These are phyloP conservation scores for Mucor racemosus DNA, from an alignment of 371 early-diverging fungal species.

Conservation along the genomic window DNA sequence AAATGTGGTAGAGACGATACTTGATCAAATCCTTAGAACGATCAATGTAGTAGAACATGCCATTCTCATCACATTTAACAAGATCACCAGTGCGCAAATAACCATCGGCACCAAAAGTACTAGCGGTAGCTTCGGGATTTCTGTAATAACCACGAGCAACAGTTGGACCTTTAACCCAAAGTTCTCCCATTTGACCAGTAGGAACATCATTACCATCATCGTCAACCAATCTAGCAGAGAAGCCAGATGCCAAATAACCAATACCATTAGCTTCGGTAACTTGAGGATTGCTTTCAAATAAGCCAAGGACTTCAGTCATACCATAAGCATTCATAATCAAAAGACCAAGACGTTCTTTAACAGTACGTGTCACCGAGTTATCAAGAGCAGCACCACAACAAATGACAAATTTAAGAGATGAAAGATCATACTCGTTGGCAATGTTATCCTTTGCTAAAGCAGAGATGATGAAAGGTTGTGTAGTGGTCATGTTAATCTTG, in stretches of 20 bases:
- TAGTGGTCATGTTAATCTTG: slow-evolving; percentile 60
- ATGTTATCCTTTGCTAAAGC: slow-evolving; percentile 54
- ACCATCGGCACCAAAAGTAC: slow-evolving; percentile 64
- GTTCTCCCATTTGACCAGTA: slow-evolving; percentile 60
- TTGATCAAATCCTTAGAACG: slow-evolving; percentile 71
- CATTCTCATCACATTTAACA: slow-evolving; percentile 55
- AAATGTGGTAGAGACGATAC: slow-evolving; percentile 57
- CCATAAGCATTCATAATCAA: slow-evolving; percentile 68
- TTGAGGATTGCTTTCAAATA: slow-evolving; percentile 26
- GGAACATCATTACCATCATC: slow-evolving; percentile 46
- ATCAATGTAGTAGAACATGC: slow-evolving; percentile 62
- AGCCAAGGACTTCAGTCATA: slow-evolving; percentile 54
- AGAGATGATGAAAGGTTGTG: slow-evolving; percentile 70
- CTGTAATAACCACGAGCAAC: slow-evolving; percentile 58
- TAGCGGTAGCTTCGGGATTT: slow-evolving; percentile 62
- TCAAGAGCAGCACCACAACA: slow-evolving; percentile 81
- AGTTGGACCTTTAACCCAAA: slow-evolving; percentile 68
- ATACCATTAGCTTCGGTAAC: neutral
- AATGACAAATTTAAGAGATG: slow-evolving; percentile 54
- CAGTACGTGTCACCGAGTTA: slow-evolving; percentile 42
- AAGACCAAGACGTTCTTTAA: slow-evolving; percentile 48
- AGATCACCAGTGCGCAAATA: slow-evolving; percentile 86
- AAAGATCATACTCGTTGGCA: slow-evolving; percentile 63
- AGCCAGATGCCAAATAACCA: slow-evolving; percentile 64
- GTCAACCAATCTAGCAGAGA: slow-evolving; percentile 63